Evolutionary conservation across 495 filamentous ascomycete genomes (phyloP).

Genomic region (Neurospora hispaniola): DNA sequence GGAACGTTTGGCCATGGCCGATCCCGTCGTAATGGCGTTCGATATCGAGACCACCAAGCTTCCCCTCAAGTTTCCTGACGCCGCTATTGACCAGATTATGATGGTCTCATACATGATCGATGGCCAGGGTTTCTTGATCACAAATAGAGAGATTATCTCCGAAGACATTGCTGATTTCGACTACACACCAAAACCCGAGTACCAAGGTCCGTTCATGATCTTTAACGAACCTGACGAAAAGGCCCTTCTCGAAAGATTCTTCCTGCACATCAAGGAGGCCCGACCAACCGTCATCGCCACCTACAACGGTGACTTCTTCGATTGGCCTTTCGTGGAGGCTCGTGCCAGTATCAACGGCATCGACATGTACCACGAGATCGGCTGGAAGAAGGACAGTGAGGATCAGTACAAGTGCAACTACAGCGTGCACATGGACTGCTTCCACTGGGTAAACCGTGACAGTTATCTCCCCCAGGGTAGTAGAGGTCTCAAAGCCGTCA

Average conservation of each 20-base stretch:
- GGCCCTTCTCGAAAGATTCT: slow-evolving; percentile 79
- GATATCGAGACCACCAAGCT: slow-evolving; percentile 98
- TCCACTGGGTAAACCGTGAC: slow-evolving; percentile 97
- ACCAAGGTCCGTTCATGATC: slow-evolving; percentile 86
- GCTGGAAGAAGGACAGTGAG: slow-evolving; percentile 87
- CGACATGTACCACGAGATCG: slow-evolving; percentile 98
- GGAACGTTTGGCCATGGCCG: slow-evolving; percentile 77
- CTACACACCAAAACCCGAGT: slow-evolving; percentile 95
- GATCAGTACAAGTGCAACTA: slow-evolving; percentile 92
- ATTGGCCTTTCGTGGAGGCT: slow-evolving; percentile 98
- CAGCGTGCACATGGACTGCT: slow-evolving; percentile 98
- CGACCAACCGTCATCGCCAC: slow-evolving; percentile 94
- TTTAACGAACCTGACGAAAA: slow-evolving; percentile 98
- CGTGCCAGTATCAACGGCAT: slow-evolving; percentile 89
- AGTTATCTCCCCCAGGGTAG: slow-evolving; percentile 96
- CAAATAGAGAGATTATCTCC: slow-evolving; percentile 94
- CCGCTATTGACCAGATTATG: slow-evolving; percentile 94
- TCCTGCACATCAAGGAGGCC: slow-evolving; percentile 88
- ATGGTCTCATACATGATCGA: slow-evolving; percentile 99
- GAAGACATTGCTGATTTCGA: slow-evolving; percentile 98
- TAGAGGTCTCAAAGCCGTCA: slow-evolving; percentile 94
- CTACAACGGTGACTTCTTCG: slow-evolving; percentile 99
- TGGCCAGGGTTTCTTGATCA: slow-evolving; percentile 95
- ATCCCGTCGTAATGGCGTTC: slow-evolving; percentile 92
- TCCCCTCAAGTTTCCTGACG: slow-evolving; percentile 96